Evolutionary conservation across 106 monocot genomes (phyloP), one percentile per base, ranked within the genome.

Genomic region (Gastrodia elata): DNA sequence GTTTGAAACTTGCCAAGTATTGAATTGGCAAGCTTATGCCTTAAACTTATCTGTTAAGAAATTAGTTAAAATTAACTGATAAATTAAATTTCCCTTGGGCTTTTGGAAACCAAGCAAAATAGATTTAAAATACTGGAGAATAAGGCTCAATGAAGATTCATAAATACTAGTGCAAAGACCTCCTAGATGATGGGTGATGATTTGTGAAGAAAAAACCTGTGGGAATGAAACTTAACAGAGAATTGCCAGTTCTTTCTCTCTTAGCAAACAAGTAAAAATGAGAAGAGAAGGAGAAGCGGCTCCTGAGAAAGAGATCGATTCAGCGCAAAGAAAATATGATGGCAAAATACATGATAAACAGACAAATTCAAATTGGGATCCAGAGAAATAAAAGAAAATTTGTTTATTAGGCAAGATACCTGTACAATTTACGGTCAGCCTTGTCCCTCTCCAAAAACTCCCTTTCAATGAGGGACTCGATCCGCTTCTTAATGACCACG

Each of bases 401-500:
- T 8, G 43, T 0, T 44, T 44, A 61, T 26, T 76, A 70, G 38
- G 75, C 81, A 64, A 82, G 91, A 72, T 91, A 91, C 10, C 87
- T 76, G 40, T 87, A 91, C 74, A 91, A 69, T 68, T 91, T 91
- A 74, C 87, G 78, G 64, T 91, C 91, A 22, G 65, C 30, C 40
- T 85, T 85, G 70, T 91, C 91, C 79, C 91, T 81, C 68, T 91
- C 91, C 71, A 91, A 80, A 79, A 91, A 91, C 70, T 91, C 91
- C 64, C 91, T 26, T 57, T 91, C 91, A n/a, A 91, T 87, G 38
- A 91, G 83, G 10, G 91, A 91, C 33, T 91, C 91, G 16, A 91
- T 91, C 68, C 91, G 70, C 68, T 91, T 91, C 81, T 91, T 91
- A 28, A 91, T 87, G 61, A 91, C 85, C 7, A 87, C 87, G 10